phyloP scores from a whole-genome alignment of 2,329 filamentous ascomycete species.

The Lecanicillium sp. region DNA sequence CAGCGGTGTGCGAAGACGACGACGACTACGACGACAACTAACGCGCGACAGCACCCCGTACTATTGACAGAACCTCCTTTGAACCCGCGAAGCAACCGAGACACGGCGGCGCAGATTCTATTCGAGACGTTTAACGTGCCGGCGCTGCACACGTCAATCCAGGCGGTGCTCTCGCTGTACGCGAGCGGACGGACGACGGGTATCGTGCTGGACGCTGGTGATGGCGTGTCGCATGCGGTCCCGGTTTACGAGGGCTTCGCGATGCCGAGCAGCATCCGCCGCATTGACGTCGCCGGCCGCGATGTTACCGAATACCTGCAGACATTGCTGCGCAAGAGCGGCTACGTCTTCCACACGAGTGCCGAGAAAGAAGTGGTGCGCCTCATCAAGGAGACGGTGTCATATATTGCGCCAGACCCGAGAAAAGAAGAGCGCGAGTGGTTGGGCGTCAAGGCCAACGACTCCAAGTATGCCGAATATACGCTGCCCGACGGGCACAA shows the following conservation, averaged over 20 bases:
- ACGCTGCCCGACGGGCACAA: constrained; percentile 87
- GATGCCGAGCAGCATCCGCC: constrained; percentile 88
- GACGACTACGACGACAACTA: constrained; percentile 9
- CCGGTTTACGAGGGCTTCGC: constrained; percentile 98
- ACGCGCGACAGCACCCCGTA: constrained; percentile 67
- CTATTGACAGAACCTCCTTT: constrained; percentile 92
- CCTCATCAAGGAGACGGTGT: constrained; percentile 90
- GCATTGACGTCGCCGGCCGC: constrained; percentile 92
- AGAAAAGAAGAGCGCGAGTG: constrained; percentile 96
- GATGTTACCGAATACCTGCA: constrained; percentile 97
- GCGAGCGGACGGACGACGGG: constrained; percentile 93
- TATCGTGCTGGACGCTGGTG: constrained; percentile 89
- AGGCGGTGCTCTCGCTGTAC: constrained; percentile 93
- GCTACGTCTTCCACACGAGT: constrained; percentile 93
- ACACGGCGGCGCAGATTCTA: constrained; percentile 92
- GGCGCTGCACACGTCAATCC: constrained; percentile 91
- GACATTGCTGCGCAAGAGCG: constrained; percentile 80
- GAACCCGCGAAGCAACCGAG: constrained; percentile 91
- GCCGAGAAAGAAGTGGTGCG: constrained; percentile 99
- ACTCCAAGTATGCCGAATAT: constrained; percentile 79
- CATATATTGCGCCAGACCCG: constrained; percentile 86
- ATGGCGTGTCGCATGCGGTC: constrained; percentile 94
- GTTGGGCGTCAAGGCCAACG: constrained; percentile 70
- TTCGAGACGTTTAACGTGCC: constrained; percentile 99
- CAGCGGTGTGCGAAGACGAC: not conserved